Conservation (phyloP, 768 basidiomycete genomes). For the Gelatoporia subvermispora region DNA sequence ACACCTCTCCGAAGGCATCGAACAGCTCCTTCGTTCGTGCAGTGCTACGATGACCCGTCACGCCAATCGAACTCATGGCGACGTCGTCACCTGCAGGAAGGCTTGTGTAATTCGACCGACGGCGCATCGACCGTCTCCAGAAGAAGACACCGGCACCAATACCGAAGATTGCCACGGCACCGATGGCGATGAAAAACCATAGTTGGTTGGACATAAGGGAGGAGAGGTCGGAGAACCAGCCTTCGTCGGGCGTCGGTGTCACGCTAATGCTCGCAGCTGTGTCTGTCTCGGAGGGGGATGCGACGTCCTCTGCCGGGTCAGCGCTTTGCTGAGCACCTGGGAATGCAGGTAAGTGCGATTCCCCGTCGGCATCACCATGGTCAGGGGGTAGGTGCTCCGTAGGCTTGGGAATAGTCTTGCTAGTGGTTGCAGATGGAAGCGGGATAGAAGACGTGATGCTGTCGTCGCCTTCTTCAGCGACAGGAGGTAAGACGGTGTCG, state of each 20-base stretch:
- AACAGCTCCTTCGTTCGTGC: conserved; percentile 85
- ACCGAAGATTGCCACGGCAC: conserved; percentile 73
- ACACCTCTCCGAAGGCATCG: conserved; percentile 91
- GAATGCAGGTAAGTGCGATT: conserved; percentile 75
- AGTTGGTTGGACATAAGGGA: conserved; percentile 69
- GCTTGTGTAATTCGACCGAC: conserved; percentile 47
- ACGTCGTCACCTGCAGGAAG: conserved; percentile 64
- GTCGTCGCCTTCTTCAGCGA: conserved; percentile 17
- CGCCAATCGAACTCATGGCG: conserved; percentile 68
- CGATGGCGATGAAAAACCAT: conserved; percentile 89
- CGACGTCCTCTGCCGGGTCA: conserved; percentile 19
- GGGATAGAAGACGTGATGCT: conserved; percentile 29
- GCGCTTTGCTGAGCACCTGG: conserved; percentile 22
- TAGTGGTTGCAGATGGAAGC: conserved; percentile 34
- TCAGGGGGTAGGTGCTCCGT: conserved; percentile 85
- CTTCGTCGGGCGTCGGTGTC: conserved; percentile 66
- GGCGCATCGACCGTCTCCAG: conserved; percentile 57
- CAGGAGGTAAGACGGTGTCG: conserved; percentile 43
- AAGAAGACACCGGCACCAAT: conserved; percentile 70
- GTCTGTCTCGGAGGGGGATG: conserved; percentile 8
- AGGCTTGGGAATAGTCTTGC: conserved; percentile 74
- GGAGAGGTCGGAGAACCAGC: conserved; percentile 80
- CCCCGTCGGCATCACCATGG: conserved; percentile 75
- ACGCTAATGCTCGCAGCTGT: conserved; percentile 8
- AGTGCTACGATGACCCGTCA: conserved; percentile 29